Percentiles rank a stretch among this genome's conserved stretches.
Evolutionary conservation across 108 stramenopile species (phyloP).

Genomic region (Discostella stelligeroides): DNA sequence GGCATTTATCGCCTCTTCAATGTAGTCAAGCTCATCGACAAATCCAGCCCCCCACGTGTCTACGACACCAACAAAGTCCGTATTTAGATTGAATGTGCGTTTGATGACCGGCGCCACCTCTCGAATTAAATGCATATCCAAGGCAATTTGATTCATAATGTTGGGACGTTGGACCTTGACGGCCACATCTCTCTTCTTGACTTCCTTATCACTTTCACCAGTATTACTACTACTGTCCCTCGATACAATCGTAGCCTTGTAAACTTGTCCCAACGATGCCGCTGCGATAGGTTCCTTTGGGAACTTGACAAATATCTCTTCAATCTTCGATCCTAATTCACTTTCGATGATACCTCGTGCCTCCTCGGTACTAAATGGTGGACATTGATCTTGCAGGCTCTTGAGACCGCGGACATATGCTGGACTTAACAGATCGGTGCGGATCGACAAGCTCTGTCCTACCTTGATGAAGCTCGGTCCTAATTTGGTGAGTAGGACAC

Average conservation of each 20-base stretch:
- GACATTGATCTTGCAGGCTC: conserved; percentile 90
- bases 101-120: conserved; percentile 72
- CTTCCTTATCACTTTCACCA: conserved; percentile 4
- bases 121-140: conserved; percentile 95
- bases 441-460: conserved; percentile 94
- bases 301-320: conserved; percentile 68
- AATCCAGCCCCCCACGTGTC: conserved; percentile 95
- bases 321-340: conserved; percentile 77
- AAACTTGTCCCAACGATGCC: conserved; percentile 94
- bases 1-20: conserved; percentile 88
- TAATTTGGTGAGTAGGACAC: conserved; percentile 64
- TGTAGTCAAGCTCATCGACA: conserved; percentile 95
- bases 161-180: conserved; percentile 96
- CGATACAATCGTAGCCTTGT: conserved; percentile 61
- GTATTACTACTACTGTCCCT: conserved; percentile 13
- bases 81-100: conserved; percentile 70
- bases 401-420: conserved; percentile 82
- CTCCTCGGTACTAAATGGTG: conserved; percentile 74
- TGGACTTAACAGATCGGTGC: conserved; percentile 89
- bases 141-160: conserved; percentile 89
- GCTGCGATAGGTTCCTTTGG: conserved; percentile 85
- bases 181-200: conserved; percentile 72
- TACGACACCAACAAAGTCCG: conserved; percentile 83
- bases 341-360: conserved; percentile 84
- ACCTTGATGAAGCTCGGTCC: conserved; percentile 91